These are phyloP conservation scores for Melampsora abietis-canadensis DNA, from an alignment of 1,284 basidiomycete species.

Conservation along the genomic window DNA sequence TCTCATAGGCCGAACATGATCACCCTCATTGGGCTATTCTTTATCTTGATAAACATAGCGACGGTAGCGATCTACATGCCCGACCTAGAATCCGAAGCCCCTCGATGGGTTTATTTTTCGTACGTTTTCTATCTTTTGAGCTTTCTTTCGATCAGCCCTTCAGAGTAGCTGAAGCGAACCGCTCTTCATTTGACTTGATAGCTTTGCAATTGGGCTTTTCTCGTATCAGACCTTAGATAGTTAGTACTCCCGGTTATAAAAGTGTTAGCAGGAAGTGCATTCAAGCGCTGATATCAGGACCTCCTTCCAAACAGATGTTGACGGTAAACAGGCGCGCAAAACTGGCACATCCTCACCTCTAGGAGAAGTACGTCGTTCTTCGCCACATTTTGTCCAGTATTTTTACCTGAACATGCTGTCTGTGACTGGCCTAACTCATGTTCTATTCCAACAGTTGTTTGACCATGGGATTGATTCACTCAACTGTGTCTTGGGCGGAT, in stretches of 20 bases:
- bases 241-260: not conserved
- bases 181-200: not conserved
- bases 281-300: not conserved
- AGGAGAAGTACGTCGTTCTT: conserved; percentile 21
- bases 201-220: conserved; percentile 38
- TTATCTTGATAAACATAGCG: conserved; percentile 30
- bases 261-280: not conserved
- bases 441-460: conserved; percentile 18
- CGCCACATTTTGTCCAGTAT: not conserved
- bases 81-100: conserved; percentile 20
- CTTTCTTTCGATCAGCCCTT: not conserved
- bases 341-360: conserved; percentile 38
- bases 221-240: conserved; percentile 42
- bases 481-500: conserved; percentile 37
- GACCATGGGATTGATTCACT: conserved; percentile 42
- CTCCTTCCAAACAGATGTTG: conserved; percentile 25
- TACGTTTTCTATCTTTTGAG: not conserved
- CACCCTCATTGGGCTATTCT: conserved; percentile 37
- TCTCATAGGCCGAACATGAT: conserved; percentile 30
- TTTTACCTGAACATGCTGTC: not conserved
- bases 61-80: conserved; percentile 34
- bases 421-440: not conserved
- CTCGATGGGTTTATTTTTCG: conserved; percentile 40
- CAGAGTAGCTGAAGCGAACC: not conserved
- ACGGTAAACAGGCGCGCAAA: conserved; percentile 41